Conservation (phyloP, 2,329 filamentous ascomycete species). For the Fusarium vanettenii region DNA sequence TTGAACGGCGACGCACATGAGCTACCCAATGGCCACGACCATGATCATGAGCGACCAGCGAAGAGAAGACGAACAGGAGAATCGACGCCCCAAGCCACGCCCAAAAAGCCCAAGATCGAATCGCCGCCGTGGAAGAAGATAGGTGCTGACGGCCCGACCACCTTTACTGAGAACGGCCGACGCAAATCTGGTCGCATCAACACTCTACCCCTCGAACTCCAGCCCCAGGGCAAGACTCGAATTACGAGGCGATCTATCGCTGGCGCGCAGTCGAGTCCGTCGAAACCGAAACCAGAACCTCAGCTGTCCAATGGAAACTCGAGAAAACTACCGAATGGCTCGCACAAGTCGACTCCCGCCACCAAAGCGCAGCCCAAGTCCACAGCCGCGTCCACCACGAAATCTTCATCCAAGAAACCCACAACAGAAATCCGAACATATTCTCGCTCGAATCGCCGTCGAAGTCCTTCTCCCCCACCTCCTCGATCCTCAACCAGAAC, state of each 20-base stretch:
- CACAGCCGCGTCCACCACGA: constrained; percentile 44
- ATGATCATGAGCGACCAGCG: constrained; percentile 61
- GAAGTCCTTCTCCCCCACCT: constrained; percentile 55
- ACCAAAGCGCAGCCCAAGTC: constrained; percentile 41
- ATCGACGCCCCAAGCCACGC: constrained; percentile 53
- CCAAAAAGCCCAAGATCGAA: constrained; percentile 59
- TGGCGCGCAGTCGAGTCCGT: constrained; percentile 49
- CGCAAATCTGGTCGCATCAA: constrained; percentile 76
- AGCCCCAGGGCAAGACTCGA: constrained; percentile 62
- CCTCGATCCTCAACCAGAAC: constrained; percentile 56
- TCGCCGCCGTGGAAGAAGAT: constrained; percentile 96
- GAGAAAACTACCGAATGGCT: constrained; percentile 40
- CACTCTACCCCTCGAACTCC: constrained; percentile 63
- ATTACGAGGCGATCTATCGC: constrained; percentile 58
- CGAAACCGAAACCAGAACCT: constrained; percentile 46
- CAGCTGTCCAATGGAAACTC: constrained; percentile 41
- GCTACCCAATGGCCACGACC: constrained; percentile 53
- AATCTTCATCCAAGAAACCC: constrained; percentile 45
- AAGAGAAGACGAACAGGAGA: constrained; percentile 75
- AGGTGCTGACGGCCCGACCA: constrained; percentile 86
- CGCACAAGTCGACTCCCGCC: constrained; percentile 42
- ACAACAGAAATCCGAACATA: constrained; percentile 44
- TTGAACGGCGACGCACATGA: constrained; percentile 49
- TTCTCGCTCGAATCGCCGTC: constrained; percentile 51
- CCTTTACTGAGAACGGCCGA: constrained; percentile 79